Percentiles rank a stretch among this genome's conserved stretches.
phyloP scores from a whole-genome alignment of 495 filamentous ascomycete genomes.

The Barbatosphaeria neglecta region DNA sequence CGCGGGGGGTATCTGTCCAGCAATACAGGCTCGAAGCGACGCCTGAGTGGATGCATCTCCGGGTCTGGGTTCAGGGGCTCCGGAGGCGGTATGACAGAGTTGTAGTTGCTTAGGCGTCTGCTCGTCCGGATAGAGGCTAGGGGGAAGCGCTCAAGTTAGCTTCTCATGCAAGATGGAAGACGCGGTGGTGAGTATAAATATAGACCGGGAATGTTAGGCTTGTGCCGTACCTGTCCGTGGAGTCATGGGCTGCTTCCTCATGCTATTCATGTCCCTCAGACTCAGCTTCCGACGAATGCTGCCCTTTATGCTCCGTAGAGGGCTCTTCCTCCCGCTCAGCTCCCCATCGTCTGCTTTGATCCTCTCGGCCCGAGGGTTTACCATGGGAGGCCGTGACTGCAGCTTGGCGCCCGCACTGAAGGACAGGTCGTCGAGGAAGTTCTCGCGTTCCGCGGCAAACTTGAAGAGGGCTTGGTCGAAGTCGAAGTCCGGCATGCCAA shows the following conservation, averaged over 20 bases:
- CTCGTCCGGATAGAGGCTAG: constrained; percentile 82
- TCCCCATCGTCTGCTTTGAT: constrained; percentile 65
- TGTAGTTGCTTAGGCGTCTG: constrained; percentile 88
- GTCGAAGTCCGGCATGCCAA: constrained; percentile 49
- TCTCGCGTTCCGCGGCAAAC: constrained; percentile 87
- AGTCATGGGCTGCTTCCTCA: constrained; percentile 72
- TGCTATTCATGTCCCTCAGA: constrained; percentile 85
- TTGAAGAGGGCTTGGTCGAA: constrained; percentile 88
- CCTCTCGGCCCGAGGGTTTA: constrained; percentile 66
- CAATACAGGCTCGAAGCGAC: constrained; percentile 86
- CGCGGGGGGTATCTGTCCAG: constrained; percentile 87
- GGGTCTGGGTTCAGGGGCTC: constrained; percentile 80
- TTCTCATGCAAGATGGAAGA: constrained; percentile 3
- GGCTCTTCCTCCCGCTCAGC: constrained; percentile 31
- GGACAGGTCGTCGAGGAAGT: constrained; percentile 84
- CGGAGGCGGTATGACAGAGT: constrained; percentile 89
- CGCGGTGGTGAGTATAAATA: not conserved
- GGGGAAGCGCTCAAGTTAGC: constrained; percentile 9
- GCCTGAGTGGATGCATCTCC: constrained; percentile 91
- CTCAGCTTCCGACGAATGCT: constrained; percentile 82
- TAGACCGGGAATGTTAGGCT: too few relatives aligned
- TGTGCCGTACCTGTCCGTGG: constrained; percentile 60
- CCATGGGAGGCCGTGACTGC: constrained; percentile 55
- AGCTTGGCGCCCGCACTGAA: constrained; percentile 76
- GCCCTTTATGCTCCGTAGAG: constrained; percentile 47